These are phyloP conservation scores for Pluteus cervinus DNA, from an alignment of 768 basidiomycete genomes.

Conservation along the genomic window DNA sequence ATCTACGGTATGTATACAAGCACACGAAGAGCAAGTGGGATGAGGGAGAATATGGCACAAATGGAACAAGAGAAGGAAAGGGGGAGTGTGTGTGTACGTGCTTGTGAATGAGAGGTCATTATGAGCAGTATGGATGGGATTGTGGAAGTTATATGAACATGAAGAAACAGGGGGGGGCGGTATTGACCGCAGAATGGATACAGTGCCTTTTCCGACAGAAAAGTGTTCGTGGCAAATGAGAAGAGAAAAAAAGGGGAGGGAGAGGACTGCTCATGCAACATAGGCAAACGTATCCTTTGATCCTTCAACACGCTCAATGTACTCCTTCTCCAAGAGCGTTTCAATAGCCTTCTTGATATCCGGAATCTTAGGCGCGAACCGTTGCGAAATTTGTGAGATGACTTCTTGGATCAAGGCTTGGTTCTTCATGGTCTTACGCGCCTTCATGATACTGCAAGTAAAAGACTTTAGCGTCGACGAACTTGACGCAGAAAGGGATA, in stretches of 20 bases:
- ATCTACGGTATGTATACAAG: too few relatives aligned
- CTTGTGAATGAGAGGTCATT: too few relatives aligned
- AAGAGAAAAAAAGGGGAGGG: constrained; percentile 3
- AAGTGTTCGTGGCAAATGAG: too few relatives aligned
- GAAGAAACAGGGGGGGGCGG: background rate
- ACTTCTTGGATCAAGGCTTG: constrained; percentile 87
- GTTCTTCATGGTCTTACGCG: constrained; percentile 93
- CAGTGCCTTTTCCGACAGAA: too few relatives aligned
- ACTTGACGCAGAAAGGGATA: background rate
- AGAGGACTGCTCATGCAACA: constrained; percentile 42
- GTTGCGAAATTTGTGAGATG: constrained; percentile 79
- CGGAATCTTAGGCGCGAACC: constrained; percentile 89
- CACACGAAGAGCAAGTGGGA: too few relatives aligned
- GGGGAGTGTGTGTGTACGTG: background rate
- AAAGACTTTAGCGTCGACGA: constrained; percentile 3
- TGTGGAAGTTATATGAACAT: constrained; percentile 4
- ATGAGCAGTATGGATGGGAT: too few relatives aligned
- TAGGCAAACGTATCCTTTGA: constrained; percentile 87
- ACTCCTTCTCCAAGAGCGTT: constrained; percentile 91
- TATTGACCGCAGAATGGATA: too few relatives aligned
- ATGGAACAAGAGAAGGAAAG: background rate
- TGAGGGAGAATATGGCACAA: too few relatives aligned
- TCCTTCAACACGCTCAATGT: constrained; percentile 90
- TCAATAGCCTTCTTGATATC: constrained; percentile 99
- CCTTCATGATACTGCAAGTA: constrained; percentile 79